These are phyloP conservation scores for Didymella glomerata DNA, from an alignment of 2,329 filamentous ascomycete species.

Conservation along the genomic window DNA sequence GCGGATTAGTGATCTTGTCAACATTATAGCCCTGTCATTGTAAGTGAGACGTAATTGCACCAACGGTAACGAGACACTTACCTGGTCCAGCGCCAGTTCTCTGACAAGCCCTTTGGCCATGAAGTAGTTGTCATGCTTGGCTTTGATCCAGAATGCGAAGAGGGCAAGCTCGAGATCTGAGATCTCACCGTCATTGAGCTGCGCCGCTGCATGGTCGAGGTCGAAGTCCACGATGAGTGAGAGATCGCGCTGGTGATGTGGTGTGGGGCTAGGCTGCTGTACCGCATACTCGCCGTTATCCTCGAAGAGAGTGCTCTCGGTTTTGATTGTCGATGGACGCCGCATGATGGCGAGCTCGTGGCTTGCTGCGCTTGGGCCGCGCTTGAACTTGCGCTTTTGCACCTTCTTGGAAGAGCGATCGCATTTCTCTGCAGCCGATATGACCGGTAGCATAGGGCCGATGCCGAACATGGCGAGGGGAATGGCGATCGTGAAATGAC, in stretches of 20 bases:
- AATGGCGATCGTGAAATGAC: neutral
- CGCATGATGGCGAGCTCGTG: conserved; percentile 1
- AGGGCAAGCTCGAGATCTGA: conserved; percentile 36
- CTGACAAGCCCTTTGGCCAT: conserved; percentile 37
- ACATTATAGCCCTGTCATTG: conserved; percentile 30
- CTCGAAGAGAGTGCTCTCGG: conserved; percentile 9
- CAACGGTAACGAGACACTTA: conserved; percentile 5
- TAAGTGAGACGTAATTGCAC: neutral
- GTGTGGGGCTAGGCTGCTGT: neutral
- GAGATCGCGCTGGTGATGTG: conserved; percentile 9
- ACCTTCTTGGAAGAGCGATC: neutral
- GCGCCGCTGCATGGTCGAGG: conserved; percentile 21
- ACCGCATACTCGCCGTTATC: neutral
- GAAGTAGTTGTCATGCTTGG: conserved; percentile 32
- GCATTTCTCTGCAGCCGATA: neutral
- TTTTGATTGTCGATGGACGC: conserved; percentile 1
- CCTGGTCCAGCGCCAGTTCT: conserved; percentile 41
- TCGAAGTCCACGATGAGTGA: conserved; percentile 23
- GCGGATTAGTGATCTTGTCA: conserved; percentile 24
- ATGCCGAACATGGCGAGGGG: conserved; percentile 13
- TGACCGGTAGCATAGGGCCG: conserved; percentile 14
- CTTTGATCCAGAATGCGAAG: conserved; percentile 38
- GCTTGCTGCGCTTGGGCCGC: neutral
- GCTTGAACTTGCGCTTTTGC: neutral
- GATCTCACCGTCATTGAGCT: conserved; percentile 39